phyloP scores from a whole-genome alignment of 345 rosid genomes.

The Camelina neglecta region DNA sequence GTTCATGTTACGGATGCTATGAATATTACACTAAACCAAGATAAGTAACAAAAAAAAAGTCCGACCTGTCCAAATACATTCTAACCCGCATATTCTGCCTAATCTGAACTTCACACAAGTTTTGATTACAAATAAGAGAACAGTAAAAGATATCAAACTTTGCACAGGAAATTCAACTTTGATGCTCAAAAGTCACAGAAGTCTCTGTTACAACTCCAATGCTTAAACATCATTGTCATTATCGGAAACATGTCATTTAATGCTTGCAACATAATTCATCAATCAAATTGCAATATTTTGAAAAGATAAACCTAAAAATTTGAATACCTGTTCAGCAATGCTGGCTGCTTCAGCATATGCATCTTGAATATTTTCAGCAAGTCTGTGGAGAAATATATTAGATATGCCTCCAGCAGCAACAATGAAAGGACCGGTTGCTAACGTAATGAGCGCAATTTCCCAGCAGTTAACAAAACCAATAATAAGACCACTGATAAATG shows the following conservation, averaged over 20 bases:
- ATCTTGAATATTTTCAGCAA: constrained; percentile 99
- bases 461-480: constrained; percentile 95
- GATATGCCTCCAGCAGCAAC: constrained; percentile 99
- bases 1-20: constrained; percentile 14
- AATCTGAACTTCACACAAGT: constrained; percentile 13
- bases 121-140: not conserved
- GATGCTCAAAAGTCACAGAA: constrained; percentile 15
- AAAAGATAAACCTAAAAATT: constrained; percentile 16
- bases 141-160: constrained; percentile 15
- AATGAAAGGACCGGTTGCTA: constrained; percentile 98
- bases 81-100: constrained; percentile 22
- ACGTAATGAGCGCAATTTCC: constrained; percentile 93
- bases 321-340: constrained; percentile 90
- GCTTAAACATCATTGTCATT: constrained; percentile 27
- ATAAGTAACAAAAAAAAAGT: constrained; percentile 18
- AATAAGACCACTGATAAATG: constrained; percentile 90
- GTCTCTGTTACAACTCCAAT: constrained; percentile 14
- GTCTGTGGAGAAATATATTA: constrained; percentile 96
- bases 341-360: constrained; percentile 99
- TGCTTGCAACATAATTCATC: constrained; percentile 21
- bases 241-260: constrained; percentile 10
- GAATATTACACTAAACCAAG: constrained; percentile 9
- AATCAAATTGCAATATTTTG: not conserved
- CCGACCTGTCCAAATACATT: constrained; percentile 13
- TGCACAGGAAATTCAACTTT: constrained; percentile 17